These are phyloP conservation scores for Panaeolus papilionaceus DNA, from an alignment of 768 basidiomycete genomes.

Conservation along the genomic window DNA sequence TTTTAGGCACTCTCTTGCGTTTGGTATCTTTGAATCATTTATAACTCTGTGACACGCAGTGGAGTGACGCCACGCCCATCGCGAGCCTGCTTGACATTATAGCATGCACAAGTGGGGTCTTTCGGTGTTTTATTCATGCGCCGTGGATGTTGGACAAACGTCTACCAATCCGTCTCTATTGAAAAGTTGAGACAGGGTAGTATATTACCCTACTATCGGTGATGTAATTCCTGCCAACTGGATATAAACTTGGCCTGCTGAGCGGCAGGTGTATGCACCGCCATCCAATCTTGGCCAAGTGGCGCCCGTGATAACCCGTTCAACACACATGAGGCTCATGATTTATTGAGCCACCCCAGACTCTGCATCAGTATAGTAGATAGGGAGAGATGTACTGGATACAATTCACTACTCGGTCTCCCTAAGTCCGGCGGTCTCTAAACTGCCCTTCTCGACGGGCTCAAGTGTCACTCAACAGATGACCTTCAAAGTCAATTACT, in stretches of 20 bases:
- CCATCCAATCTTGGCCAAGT: not conserved
- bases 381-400: not conserved
- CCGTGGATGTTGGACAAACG: slow-evolving; percentile 8
- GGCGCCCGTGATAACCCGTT: not conserved
- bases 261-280: not conserved
- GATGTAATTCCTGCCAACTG: not conserved
- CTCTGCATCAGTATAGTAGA: not conserved
- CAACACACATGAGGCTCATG: not conserved
- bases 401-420: not conserved
- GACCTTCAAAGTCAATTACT: not conserved
- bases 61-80: not conserved
- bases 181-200: not conserved
- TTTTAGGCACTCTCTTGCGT: not conserved
- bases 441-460: slow-evolving; percentile 2
- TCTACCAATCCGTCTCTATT: not conserved
- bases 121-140: slow-evolving; percentile 9
- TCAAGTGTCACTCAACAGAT: slow-evolving; percentile 7
- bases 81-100: slow-evolving; percentile 10
- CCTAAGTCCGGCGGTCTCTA: slow-evolving; percentile 8
- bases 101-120: not conserved
- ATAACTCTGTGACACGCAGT: not conserved
- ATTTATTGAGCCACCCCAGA: slow-evolving; percentile 3
- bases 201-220: not conserved
- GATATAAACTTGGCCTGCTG: not conserved
- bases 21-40: not conserved